These are phyloP conservation scores for Cornus florida DNA, from an alignment of 148 eudicot species.

Conservation along the genomic window DNA sequence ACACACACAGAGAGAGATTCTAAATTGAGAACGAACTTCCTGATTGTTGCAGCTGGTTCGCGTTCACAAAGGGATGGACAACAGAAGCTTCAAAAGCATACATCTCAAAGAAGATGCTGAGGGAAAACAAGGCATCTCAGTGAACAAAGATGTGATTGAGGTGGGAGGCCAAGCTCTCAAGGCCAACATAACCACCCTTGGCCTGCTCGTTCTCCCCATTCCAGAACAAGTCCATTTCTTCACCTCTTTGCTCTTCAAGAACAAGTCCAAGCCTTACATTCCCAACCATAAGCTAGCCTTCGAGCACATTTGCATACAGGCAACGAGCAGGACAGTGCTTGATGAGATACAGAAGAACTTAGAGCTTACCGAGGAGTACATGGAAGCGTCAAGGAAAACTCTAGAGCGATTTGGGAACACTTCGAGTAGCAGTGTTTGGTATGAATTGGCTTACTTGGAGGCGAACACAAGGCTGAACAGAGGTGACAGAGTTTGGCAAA, in stretches of 20 bases:
- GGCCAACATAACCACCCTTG: constrained; percentile 62
- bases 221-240: constrained; percentile 61
- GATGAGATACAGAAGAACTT: constrained; percentile 63
- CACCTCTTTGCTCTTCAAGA: constrained; percentile 36
- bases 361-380: constrained; percentile 59
- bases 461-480: constrained; percentile 38
- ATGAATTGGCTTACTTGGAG: constrained; percentile 74
- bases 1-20: no score
- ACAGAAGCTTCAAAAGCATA: constrained; percentile 59
- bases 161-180: constrained; percentile 61
- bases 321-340: constrained; percentile 64
- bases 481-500: constrained; percentile 70
- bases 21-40: not conserved
- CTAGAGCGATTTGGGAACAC: constrained; percentile 81
- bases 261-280: constrained; percentile 45
- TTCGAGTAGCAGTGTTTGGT: constrained; percentile 88
- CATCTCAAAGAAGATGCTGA: constrained; percentile 50
- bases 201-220: constrained; percentile 59
- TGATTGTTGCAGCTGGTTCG: constrained; percentile 47
- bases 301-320: constrained; percentile 69
- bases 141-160: constrained; percentile 57
- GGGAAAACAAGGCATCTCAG: constrained; percentile 49
- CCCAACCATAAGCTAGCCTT: constrained; percentile 73
- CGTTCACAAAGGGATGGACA: constrained; percentile 62
- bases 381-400: constrained; percentile 76